phyloP scores from a whole-genome alignment of 495 filamentous ascomycete species.

The Daldinia caldariorum region DNA sequence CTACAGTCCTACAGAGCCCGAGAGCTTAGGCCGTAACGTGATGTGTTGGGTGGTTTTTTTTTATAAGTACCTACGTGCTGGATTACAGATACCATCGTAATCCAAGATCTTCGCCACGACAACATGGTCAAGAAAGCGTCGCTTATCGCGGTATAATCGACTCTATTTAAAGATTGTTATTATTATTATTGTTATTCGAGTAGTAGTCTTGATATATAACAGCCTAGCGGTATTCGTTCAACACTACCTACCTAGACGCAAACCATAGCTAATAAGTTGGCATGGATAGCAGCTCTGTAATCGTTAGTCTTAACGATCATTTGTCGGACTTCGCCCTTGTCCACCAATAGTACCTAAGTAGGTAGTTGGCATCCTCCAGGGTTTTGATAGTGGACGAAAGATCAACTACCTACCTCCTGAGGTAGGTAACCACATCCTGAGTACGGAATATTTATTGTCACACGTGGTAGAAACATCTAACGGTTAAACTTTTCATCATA shows the following conservation, averaged over 20 bases:
- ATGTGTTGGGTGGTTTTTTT: slow-evolving; percentile 32
- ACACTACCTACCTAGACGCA: too few species aligned
- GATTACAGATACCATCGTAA: slow-evolving; percentile 17
- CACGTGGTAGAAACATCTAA: neutral
- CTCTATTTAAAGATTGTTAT: neutral
- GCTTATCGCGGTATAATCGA: slow-evolving; percentile 29
- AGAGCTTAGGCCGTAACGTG: slow-evolving; percentile 29
- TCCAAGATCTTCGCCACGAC: slow-evolving; percentile 32
- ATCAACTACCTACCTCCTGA: neutral
- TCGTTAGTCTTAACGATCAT: neutral
- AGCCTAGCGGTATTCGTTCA: neutral
- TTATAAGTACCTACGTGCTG: slow-evolving; percentile 23
- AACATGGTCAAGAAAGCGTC: slow-evolving; percentile 24
- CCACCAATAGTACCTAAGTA: neutral
- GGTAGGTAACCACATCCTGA: too few species aligned
- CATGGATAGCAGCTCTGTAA: neutral
- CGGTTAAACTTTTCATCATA: neutral
- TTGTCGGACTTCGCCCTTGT: slow-evolving; percentile 1
- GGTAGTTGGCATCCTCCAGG: neutral
- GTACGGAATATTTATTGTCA: neutral
- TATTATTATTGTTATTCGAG: neutral
- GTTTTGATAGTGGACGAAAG: neutral
- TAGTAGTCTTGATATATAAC: neutral
- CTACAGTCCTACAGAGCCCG: neutral
- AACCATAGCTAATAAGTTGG: slow-evolving; percentile 4